Conservation (phyloP, 1,139 yeast genomes). For the Scheffersomyces stambukii region DNA sequence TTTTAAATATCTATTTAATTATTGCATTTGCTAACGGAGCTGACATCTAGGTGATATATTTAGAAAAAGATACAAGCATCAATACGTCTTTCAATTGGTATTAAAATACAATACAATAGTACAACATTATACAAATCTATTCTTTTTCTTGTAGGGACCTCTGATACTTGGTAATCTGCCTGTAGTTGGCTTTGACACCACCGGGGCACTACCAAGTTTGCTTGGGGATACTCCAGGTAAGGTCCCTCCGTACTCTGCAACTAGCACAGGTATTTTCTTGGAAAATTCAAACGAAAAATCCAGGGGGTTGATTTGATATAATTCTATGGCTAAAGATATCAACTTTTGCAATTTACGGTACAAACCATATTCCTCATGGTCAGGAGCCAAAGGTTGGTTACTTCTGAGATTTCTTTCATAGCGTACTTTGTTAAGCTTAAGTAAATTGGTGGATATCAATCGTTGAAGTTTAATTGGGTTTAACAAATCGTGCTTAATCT, state of each 20-base stretch:
- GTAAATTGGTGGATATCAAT: conserved; percentile 52
- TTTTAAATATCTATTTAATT: conserved; percentile 70
- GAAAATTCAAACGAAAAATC: conserved; percentile 33
- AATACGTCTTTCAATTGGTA: conserved; percentile 2
- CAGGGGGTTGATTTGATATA: conserved; percentile 23
- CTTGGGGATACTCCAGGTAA: conserved; percentile 57
- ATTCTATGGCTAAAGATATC: conserved; percentile 26
- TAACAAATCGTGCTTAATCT: conserved; percentile 20
- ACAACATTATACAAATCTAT: conserved; percentile 9
- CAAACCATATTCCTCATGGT: conserved; percentile 24
- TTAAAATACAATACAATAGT: conserved; percentile 1
- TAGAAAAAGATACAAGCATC: conserved; percentile 1
- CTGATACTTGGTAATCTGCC: conserved; percentile 39
- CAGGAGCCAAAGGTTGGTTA: conserved; percentile 25
- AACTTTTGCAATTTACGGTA: conserved; percentile 42
- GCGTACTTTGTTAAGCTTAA: conserved; percentile 61
- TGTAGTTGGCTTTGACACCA: conserved; percentile 6
- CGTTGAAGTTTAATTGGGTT: conserved; percentile 38
- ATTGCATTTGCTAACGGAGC: conserved; percentile 66
- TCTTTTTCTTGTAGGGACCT: conserved; percentile 39
- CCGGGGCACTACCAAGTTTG: conserved; percentile 8
- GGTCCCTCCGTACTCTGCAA: conserved; percentile 72
- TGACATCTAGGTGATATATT: conserved; percentile 44
- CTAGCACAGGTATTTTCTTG: conserved; percentile 60
- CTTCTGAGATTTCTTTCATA: conserved; percentile 47